Base-by-base conservation (phyloP, 169 alveolate genomes). In the Eimeria praecox region DNA sequence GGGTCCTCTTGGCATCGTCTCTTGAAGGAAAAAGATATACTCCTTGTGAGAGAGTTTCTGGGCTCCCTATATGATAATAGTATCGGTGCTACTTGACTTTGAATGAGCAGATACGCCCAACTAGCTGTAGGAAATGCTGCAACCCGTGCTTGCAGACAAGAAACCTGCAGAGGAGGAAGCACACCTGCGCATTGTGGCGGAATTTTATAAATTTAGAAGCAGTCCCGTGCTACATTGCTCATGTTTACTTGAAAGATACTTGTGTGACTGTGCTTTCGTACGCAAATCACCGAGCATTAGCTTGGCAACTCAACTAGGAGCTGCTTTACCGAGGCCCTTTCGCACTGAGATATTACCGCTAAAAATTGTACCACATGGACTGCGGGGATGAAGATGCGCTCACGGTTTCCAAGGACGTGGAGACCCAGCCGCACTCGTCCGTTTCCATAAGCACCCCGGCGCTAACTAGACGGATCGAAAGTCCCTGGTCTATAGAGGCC, bases 1-100 rank as follows among this genome's bases (percentile, higher is more conserved):
- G 64, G 87, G 87, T 77, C 62, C 87, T 77, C 64, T 77, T 10
- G 87, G 87, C 87, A 77, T 77, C 22, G 40, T 77, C 64, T 22
- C 38, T 10, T n/a, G 24, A n/a, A 1, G 44, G 10, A 30, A 66
- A 1, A 42, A 66, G 38, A 30, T 66, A n/a, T 9, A 30, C 0
- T 18, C 22, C 5, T 30, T 30, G 77, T 35, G 35, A 33, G 14
- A 33, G 0, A 2, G 0, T 3, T 35, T 3, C 4, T 30, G 49
- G 80, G 46, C 24, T 44, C 80, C 1, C n/a, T 35, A 69, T 6
- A 69, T 69, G 44, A 35, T 8, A 4, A 10, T 66, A 42, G 30
- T 30, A 30, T 35, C 46, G 27, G 1, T 33, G 49, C 75, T 35
- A 49, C 80, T 69, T 35, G 35, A 69, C 80, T 30, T 14, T 33